Evolutionary conservation across 208 protist species (phyloP), one percentile per base, ranked within the genome.

Genomic region (Crithidia mellificae): DNA sequence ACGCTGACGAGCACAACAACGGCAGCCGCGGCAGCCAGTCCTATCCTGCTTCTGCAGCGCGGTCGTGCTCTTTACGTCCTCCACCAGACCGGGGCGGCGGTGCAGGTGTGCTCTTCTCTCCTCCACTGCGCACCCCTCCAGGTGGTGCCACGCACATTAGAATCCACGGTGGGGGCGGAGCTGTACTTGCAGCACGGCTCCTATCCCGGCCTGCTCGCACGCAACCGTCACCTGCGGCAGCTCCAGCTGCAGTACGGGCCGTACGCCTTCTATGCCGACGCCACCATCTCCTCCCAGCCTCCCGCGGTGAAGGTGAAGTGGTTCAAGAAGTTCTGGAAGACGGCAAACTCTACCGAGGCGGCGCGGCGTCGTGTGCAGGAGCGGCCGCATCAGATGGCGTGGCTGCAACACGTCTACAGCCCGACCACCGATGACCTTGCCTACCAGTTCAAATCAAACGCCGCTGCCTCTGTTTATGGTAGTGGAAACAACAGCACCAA

Each of bases 11-110:
- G n/a, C n/a, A n/a, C 44, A 15, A 34, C 52, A 30, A 29, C 63
- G 14, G 50, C 36, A 2, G 22, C 52, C 19, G 64, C 64, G 19
- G 46, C 61, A 22, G 34, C 50, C 20, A 47, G 49, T 20, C 68
- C 77, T 29, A 65, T 83, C 15, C 46, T 83, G 36, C 63, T 78
- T 29, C 46, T 83, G n/a, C 77, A 83, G 44, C 77, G 77, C n/a
- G 64, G 67, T 19, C 50, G 72, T 22, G 30, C 36, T 2, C 67
- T 78, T 25, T 76, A 75, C 62, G 63, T 77, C 4, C 50, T 76
- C 8, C 78, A 83, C 46, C 50, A 36, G 19, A 74, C 58, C 44
- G 78, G 78, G 7, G 66, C 69, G 19, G 64, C 76, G 7, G 74
- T 74, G 63, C 66, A 52, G 54, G 44, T 83, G 53, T 79, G 78